These are phyloP conservation scores for Tremella fuciformis DNA, from an alignment of 768 basidiomycete species.

Conservation along the genomic window DNA sequence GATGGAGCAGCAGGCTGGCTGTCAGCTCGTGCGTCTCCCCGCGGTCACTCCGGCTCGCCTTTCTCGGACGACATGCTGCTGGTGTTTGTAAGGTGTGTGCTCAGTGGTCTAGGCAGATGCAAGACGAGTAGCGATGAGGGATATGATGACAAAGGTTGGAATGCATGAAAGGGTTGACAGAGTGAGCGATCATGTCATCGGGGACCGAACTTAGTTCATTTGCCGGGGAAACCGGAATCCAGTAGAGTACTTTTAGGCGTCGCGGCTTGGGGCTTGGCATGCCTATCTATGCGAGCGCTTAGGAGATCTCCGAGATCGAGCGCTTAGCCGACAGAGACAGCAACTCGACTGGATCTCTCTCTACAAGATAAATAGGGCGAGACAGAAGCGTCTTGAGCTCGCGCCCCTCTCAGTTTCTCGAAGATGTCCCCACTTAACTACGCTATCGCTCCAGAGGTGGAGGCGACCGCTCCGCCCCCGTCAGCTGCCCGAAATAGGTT, in stretches of 20 bases:
- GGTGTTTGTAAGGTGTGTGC: too few relatives aligned
- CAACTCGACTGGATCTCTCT: not conserved
- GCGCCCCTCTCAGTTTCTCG: too few relatives aligned
- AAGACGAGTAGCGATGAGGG: too few relatives aligned
- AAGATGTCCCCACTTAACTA: conserved; percentile 14
- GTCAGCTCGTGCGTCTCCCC: not conserved
- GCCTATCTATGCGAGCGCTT: too few relatives aligned
- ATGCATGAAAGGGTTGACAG: not conserved
- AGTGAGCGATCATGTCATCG: not conserved
- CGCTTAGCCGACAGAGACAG: not conserved
- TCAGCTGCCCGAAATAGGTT: conserved; percentile 2
- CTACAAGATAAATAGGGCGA: not conserved
- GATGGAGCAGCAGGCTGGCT: conserved; percentile 36
- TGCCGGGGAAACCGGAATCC: too few relatives aligned
- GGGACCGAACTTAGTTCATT: too few relatives aligned
- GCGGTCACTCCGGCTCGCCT: not conserved
- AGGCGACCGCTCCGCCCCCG: conserved; percentile 20
- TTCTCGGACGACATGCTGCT: conserved; percentile 1
- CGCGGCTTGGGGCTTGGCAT: too few relatives aligned
- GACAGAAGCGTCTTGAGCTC: too few relatives aligned
- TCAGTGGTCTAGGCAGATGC: too few relatives aligned
- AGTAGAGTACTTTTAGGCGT: too few relatives aligned
- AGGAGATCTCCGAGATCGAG: too few relatives aligned
- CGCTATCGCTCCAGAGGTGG: conserved; percentile 17
- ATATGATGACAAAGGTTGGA: too few relatives aligned